Percentiles rank a stretch among this genome's conserved stretches.
Evolutionary conservation across 805 yeast genomes (phyloP).

Genomic region (Wickerhamomyces strasburgensis): DNA sequence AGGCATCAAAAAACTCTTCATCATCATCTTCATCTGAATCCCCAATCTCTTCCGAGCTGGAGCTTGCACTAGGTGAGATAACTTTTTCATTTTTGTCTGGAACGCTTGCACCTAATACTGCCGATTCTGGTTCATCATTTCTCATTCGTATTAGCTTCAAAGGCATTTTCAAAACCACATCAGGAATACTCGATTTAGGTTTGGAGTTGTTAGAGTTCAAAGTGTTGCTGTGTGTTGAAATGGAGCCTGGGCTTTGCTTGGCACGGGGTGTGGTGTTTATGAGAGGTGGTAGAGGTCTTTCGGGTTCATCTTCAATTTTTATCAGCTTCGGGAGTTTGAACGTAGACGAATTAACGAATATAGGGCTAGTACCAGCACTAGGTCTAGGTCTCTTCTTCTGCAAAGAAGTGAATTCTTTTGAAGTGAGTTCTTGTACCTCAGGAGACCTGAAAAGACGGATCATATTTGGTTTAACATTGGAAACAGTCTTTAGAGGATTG

Average conservation of each 20-base stretch:
- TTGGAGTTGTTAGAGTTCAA: too few relatives aligned
- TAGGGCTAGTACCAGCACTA: neutral
- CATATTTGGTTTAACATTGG: neutral
- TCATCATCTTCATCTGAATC: conserved; percentile 2
- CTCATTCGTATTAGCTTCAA: too few relatives aligned
- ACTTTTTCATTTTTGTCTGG: too few relatives aligned
- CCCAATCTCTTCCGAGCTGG: conserved; percentile 1
- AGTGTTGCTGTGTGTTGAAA: too few relatives aligned
- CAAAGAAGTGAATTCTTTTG: neutral
- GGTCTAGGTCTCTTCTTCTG: neutral
- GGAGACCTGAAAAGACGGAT: neutral
- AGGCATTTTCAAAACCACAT: too few relatives aligned
- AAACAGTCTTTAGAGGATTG: neutral
- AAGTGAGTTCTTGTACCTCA: neutral
- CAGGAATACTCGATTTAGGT: too few relatives aligned
- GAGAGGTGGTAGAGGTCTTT: neutral
- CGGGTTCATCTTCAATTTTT: conserved; percentile 1
- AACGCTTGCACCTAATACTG: too few relatives aligned
- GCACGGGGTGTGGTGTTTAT: too few relatives aligned
- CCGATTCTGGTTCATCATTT: too few relatives aligned
- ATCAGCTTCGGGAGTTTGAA: conserved; percentile 14
- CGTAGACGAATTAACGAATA: conserved; percentile 1
- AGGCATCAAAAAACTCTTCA: conserved; percentile 10
- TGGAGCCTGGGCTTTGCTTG: too few relatives aligned
- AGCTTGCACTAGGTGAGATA: neutral